A percentile compares a stretch with the other conserved stretches of the same genome.
Conservation (phyloP, 176 grass and related monocot genomes). For the Typha latifolia region DNA sequence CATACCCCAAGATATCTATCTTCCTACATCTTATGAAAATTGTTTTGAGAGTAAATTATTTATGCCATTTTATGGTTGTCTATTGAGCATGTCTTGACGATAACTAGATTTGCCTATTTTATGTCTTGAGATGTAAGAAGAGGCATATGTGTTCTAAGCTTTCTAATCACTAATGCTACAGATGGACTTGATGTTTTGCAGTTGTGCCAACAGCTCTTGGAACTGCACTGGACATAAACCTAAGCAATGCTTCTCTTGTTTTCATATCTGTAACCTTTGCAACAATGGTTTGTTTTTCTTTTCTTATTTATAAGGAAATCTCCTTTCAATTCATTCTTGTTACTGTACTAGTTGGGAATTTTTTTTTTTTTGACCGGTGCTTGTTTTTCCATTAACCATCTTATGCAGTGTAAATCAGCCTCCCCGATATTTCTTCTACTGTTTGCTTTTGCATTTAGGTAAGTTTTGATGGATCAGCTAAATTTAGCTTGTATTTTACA, state of each 20-base stretch:
- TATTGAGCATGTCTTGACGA: background rate
- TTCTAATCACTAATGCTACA: background rate
- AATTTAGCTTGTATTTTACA: background rate
- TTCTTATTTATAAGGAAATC: background rate
- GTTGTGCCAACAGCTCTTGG: constrained; percentile 93
- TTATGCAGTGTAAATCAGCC: constrained; percentile 98
- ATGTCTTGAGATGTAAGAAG: background rate
- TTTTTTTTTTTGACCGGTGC: constrained; percentile 13
- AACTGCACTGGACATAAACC: constrained; percentile 95
- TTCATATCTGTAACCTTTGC: constrained; percentile 98
- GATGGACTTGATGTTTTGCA: constrained; percentile 31
- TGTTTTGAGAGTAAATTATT: background rate
- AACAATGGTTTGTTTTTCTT: constrained; percentile 73
- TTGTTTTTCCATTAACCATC: constrained; percentile 18
- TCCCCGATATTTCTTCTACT: constrained; percentile 91
- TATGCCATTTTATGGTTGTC: background rate
- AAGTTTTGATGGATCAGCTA: constrained; percentile 19
- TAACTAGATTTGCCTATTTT: constrained; percentile 4
- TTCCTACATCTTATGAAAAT: background rate
- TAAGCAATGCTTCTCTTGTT: constrained; percentile 96
- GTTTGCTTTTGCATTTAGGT: constrained; percentile 99
- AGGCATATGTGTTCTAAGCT: background rate
- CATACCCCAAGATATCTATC: too few relatives aligned
- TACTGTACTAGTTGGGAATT: background rate
- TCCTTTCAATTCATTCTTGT: background rate